A percentile compares a stretch with the other conserved stretches of the same genome.
These are phyloP conservation scores for Pseudogymnoascus sp. DNA, from an alignment of 2,329 filamentous ascomycete genomes.

Conservation along the genomic window DNA sequence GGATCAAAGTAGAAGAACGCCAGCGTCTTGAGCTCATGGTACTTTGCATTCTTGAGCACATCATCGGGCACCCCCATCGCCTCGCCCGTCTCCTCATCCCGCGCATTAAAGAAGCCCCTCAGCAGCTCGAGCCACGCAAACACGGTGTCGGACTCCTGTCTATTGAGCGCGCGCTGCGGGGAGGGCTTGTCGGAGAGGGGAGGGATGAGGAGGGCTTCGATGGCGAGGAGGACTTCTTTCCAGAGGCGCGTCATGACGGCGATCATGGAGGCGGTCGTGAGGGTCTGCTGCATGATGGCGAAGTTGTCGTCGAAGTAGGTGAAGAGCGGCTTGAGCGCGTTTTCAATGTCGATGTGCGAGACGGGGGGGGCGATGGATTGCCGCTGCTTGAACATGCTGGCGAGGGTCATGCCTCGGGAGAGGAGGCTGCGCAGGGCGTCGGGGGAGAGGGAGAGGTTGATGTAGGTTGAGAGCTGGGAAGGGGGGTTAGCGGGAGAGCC, in stretches of 20 bases:
- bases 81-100: constrained; percentile 74
- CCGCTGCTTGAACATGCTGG: constrained; percentile 58
- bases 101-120: constrained; percentile 90
- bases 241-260: constrained; percentile 96
- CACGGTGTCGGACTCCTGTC: constrained; percentile 87
- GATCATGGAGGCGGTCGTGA: constrained; percentile 93
- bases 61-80: constrained; percentile 83
- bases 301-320: constrained; percentile 98
- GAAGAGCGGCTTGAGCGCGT: constrained; percentile 76
- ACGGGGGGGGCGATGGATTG: constrained; percentile 47
- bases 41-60: constrained; percentile 93
- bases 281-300: constrained; percentile 94
- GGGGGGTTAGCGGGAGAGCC: constrained; percentile 6
- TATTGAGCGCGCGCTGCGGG: constrained; percentile 69
- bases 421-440: constrained; percentile 70
- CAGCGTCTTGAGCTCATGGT: constrained; percentile 89
- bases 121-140: constrained; percentile 90
- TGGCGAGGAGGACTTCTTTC: constrained; percentile 92
- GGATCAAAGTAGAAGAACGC: constrained; percentile 99
- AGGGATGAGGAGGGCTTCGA: constrained; percentile 83
- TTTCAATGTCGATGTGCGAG: constrained; percentile 66
- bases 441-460: constrained; percentile 77
- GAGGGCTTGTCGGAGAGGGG: constrained; percentile 93
- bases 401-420: constrained; percentile 60
- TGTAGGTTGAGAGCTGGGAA: constrained; percentile 77